Conservation (phyloP, 768 basidiomycete genomes). For the Lactarius trivialis region DNA sequence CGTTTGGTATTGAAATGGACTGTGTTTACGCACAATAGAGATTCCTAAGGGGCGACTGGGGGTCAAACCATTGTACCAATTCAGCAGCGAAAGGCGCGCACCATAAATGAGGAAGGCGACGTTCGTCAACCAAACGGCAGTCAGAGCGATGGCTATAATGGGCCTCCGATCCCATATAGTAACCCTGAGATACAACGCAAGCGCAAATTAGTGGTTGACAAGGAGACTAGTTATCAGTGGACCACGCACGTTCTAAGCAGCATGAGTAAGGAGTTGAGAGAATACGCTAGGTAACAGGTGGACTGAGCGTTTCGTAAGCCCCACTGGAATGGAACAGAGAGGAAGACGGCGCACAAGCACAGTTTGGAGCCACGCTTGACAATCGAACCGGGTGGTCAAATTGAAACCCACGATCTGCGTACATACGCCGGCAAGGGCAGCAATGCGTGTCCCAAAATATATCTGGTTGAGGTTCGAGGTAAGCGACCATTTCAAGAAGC, state of each 20-base stretch:
- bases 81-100: background rate
- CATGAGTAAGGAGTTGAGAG: slow-evolving; percentile 6
- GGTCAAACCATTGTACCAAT: background rate
- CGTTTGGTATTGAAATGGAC: background rate
- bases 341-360: background rate
- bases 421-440: background rate
- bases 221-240: background rate
- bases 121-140: slow-evolving; percentile 3
- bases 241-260: background rate
- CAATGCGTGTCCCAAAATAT: background rate
- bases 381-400: background rate
- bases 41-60: background rate
- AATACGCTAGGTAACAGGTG: background rate
- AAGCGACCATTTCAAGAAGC: background rate
- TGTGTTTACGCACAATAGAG: background rate
- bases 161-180: slow-evolving; percentile 1
- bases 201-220: too few species aligned
- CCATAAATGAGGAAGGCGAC: slow-evolving; percentile 4
- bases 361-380: background rate
- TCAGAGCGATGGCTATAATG: background rate
- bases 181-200: background rate
- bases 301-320: background rate
- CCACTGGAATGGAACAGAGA: too few species aligned
- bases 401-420: background rate
- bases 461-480: background rate